Evolutionary conservation across 2,329 filamentous ascomycete genomes (phyloP).

Genomic region (Dothidotthia symphoricarpi): DNA sequence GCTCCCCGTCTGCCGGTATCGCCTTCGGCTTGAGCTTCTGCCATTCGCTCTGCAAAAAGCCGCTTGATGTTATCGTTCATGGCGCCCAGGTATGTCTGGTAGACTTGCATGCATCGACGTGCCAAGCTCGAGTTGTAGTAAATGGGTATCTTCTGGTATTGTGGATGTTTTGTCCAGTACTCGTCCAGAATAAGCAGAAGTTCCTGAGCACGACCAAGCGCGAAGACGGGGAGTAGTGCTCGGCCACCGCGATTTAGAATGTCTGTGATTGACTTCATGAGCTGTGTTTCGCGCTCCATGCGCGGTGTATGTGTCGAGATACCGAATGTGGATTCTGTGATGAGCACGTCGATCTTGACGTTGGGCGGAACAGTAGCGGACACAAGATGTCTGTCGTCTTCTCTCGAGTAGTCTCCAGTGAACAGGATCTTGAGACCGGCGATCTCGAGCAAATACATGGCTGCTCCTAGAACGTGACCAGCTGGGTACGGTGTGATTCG

Average conservation of each 20-base stretch:
- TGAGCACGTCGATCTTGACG: conserved; percentile 91
- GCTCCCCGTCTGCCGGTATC: conserved; percentile 75
- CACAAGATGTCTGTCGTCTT: conserved; percentile 92
- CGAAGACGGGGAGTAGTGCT: conserved; percentile 92
- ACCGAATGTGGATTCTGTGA: conserved; percentile 96
- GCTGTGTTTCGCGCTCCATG: conserved; percentile 82
- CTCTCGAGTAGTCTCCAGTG: conserved; percentile 94
- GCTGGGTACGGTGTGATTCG: conserved; percentile 96
- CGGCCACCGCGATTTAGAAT: conserved; percentile 89
- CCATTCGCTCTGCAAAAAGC: conserved; percentile 89
- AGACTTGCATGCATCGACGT: conserved; percentile 96
- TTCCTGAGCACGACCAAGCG: conserved; percentile 89
- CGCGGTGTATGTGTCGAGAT: conserved; percentile 92
- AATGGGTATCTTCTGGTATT: conserved; percentile 87
- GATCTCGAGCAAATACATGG: conserved; percentile 98
- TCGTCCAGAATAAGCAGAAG: conserved; percentile 92
- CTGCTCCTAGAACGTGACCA: conserved; percentile 94
- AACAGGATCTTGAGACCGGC: conserved; percentile 96
- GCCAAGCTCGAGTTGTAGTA: conserved; percentile 97
- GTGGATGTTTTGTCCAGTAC: conserved; percentile 87
- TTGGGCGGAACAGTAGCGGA: conserved; percentile 86
- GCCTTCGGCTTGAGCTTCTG: conserved; percentile 78
- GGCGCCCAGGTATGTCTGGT: conserved; percentile 94
- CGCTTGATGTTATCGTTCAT: conserved; percentile 99
- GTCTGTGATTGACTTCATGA: conserved; percentile 93